These are phyloP conservation scores for Cryptosporidium xiaoi DNA, from an alignment of 169 alveolate species.

Conservation along the genomic window DNA sequence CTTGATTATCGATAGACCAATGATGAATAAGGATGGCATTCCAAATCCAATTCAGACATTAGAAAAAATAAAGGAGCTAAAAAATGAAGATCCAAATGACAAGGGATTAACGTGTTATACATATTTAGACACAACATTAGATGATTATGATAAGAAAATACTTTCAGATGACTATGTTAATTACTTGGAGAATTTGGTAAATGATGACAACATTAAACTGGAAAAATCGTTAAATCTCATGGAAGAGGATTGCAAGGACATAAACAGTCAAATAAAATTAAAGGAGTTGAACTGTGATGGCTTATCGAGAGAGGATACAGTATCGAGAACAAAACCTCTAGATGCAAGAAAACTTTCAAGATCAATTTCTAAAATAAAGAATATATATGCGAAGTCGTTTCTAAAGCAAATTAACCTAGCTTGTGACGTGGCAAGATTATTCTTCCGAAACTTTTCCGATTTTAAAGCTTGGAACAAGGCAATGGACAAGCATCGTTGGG, in stretches of 20 bases:
- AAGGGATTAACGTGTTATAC: slow-evolving; percentile 19
- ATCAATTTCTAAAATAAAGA: slow-evolving; percentile 36
- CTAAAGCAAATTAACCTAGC: slow-evolving; percentile 35
- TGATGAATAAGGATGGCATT: slow-evolving; percentile 37
- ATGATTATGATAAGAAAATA: slow-evolving; percentile 44
- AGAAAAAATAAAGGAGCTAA: slow-evolving; percentile 14
- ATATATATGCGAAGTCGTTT: slow-evolving; percentile 30
- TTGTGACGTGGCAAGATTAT: slow-evolving; percentile 42
- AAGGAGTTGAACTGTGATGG: slow-evolving; percentile 44
- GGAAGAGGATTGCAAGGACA: slow-evolving; percentile 48
- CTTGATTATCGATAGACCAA: slow-evolving; percentile 27
- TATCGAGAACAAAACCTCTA: slow-evolving; percentile 16
- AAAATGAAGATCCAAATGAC: slow-evolving; percentile 2
- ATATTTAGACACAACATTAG: slow-evolving; percentile 21
- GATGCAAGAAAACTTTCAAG: slow-evolving; percentile 42
- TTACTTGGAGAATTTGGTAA: slow-evolving; percentile 18
- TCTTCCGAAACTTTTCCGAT: slow-evolving; percentile 33
- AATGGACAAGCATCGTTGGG: slow-evolving; percentile 71
- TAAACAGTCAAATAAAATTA: slow-evolving; percentile 25
- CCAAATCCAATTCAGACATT: slow-evolving; percentile 25
- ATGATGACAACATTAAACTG: neutral
- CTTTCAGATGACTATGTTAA: slow-evolving; percentile 28
- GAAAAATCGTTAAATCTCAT: slow-evolving; percentile 1
- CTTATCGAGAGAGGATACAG: neutral
- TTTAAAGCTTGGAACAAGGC: slow-evolving; percentile 74